Evolutionary conservation across 768 basidiomycete species (phyloP).

Genomic region (Galerina sulciceps): DNA sequence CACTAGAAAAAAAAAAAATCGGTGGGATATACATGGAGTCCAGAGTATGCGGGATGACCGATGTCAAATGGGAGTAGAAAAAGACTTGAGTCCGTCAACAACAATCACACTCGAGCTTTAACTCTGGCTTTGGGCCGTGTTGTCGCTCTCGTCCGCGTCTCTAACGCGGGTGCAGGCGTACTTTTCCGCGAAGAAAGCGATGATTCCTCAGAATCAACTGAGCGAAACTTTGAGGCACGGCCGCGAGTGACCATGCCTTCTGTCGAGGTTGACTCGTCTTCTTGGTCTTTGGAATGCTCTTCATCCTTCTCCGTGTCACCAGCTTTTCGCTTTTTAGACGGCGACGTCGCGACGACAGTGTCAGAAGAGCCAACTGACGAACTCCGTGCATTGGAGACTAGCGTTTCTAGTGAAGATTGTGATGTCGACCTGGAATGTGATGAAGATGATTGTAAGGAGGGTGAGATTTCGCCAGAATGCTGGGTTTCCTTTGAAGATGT

Average conservation of each 20-base stretch:
- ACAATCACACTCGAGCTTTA: constrained; percentile 18
- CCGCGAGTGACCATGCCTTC: constrained; percentile 44
- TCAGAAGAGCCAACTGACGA: constrained; percentile 42
- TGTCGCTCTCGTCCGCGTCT: constrained; percentile 7
- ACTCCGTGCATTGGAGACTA: constrained; percentile 35
- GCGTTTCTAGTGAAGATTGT: constrained; percentile 41
- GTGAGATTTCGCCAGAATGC: not conserved
- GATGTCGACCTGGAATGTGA: constrained; percentile 40
- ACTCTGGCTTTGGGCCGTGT: constrained; percentile 16
- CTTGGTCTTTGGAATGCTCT: constrained; percentile 4
- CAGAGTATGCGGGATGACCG: constrained; percentile 2
- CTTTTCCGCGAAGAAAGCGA: constrained; percentile 8
- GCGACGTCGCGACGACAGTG: constrained; percentile 36
- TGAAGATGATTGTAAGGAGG: constrained; percentile 1
- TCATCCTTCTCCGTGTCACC: constrained; percentile 13
- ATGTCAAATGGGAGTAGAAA: constrained; percentile 7
- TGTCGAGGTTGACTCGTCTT: not conserved
- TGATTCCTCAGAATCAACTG: constrained; percentile 11
- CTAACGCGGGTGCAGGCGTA: constrained; percentile 17
- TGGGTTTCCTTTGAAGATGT: constrained; percentile 10
- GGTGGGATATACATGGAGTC: constrained; percentile 1
- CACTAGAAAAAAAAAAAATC: not conserved
- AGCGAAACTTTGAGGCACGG: constrained; percentile 26
- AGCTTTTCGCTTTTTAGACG: constrained; percentile 26
- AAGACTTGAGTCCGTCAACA: not conserved